These are phyloP conservation scores for Colletotrichum somersetense DNA, from an alignment of 2,329 filamentous ascomycete species.

Conservation along the genomic window DNA sequence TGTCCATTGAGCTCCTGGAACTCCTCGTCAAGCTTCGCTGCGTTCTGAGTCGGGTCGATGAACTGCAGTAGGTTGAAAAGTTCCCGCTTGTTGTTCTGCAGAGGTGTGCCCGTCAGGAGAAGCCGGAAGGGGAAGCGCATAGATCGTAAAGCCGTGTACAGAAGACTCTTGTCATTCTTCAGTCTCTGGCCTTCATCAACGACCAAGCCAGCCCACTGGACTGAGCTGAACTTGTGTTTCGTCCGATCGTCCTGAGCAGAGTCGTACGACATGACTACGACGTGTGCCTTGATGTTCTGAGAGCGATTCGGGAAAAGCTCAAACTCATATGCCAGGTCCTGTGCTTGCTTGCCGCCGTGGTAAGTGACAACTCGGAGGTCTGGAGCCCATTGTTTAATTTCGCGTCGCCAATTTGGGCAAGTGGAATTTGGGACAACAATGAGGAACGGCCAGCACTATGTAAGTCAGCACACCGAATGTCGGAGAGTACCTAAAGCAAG, in stretches of 20 bases:
- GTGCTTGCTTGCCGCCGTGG: conserved; percentile 81
- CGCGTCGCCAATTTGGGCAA: conserved; percentile 96
- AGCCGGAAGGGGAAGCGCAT: conserved; percentile 87
- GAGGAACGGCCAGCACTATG: conserved; percentile 86
- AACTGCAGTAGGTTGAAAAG: conserved; percentile 98
- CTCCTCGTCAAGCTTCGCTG: conserved; percentile 78
- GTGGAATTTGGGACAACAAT: conserved; percentile 95
- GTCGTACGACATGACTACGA: conserved; percentile 96
- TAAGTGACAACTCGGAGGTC: conserved; percentile 90
- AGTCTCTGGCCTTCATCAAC: conserved; percentile 96
- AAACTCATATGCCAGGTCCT: conserved; percentile 82
- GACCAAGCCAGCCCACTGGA: conserved; percentile 89
- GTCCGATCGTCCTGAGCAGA: conserved; percentile 81
- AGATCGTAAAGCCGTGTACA: conserved; percentile 80
- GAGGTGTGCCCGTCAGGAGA: conserved; percentile 88
- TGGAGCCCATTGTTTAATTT: conserved; percentile 95
- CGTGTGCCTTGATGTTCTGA: conserved; percentile 83
- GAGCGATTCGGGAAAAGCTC: conserved; percentile 82
- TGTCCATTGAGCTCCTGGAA: conserved; percentile 85
- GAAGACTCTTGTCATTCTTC: conserved; percentile 89
- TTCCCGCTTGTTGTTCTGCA: conserved; percentile 96
- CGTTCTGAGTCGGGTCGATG: conserved; percentile 78
- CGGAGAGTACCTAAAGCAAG: not conserved
- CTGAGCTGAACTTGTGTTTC: conserved; percentile 72
- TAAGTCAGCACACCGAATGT: conserved; percentile 38